Conservation (phyloP, 805 yeast species). For the Saturnispora mendoncae region DNA sequence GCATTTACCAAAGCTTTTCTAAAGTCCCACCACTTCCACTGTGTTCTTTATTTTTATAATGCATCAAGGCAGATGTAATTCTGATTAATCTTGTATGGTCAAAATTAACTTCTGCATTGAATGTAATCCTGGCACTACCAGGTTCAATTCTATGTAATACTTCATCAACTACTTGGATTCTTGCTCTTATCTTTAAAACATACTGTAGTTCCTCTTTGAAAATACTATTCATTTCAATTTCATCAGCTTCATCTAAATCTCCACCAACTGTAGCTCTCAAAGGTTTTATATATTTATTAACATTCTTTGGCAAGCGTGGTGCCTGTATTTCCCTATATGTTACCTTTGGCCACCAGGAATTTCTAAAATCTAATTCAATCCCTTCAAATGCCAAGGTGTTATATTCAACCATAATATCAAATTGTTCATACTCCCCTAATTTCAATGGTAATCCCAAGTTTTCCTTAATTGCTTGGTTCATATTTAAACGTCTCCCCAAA, state of each 20-base stretch:
- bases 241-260: constrained; percentile 19
- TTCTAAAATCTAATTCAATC: constrained; percentile 25
- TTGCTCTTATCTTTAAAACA: constrained; percentile 25
- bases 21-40: constrained; percentile 21
- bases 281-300: constrained; percentile 28
- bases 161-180: constrained; percentile 20
- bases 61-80: constrained; percentile 21
- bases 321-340: constrained; percentile 21
- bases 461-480: constrained; percentile 24
- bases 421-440: constrained; percentile 23
- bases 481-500: constrained; percentile 23
- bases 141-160: constrained; percentile 18
- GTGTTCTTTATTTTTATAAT: constrained; percentile 19
- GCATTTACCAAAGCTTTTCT: constrained; percentile 24
- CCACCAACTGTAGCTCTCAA: constrained; percentile 19
- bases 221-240: constrained; percentile 15
- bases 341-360: constrained; percentile 23
- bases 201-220: constrained; percentile 25
- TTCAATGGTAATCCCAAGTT: constrained; percentile 28
- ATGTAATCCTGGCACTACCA: constrained; percentile 25
- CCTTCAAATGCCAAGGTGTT: constrained; percentile 26
- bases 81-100: constrained; percentile 30
- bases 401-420: constrained; percentile 26
- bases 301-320: constrained; percentile 18
- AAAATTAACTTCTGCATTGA: constrained; percentile 28